Percentiles rank a stretch among this genome's conserved stretches.
phyloP scores from a whole-genome alignment of 306 rosid genomes.

The Sechiopsis laciniata region DNA sequence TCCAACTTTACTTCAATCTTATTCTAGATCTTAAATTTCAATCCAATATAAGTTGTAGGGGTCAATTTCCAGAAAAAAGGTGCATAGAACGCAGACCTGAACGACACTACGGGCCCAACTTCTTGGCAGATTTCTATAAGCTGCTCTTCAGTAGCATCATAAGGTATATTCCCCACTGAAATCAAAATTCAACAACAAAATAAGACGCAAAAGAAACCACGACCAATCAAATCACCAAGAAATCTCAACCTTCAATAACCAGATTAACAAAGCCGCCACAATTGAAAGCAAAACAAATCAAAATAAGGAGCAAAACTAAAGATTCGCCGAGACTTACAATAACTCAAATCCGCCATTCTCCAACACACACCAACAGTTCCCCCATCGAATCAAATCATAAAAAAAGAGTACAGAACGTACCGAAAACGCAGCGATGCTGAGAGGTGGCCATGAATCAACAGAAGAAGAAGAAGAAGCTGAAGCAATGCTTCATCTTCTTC shows the following conservation, averaged over 20 bases:
- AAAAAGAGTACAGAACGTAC: slow-evolving; percentile 29
- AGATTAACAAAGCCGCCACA: background rate
- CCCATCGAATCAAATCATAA: slow-evolving; percentile 7
- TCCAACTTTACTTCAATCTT: background rate
- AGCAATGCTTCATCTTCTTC: slow-evolving; percentile 96
- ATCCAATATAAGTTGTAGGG: slow-evolving; percentile 12
- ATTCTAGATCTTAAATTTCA: slow-evolving; percentile 17
- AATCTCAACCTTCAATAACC: background rate
- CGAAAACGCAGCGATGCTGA: slow-evolving; percentile 97
- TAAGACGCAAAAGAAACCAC: background rate
- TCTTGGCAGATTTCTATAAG: slow-evolving; percentile 93
- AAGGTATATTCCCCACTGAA: slow-evolving; percentile 92
- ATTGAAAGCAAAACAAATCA: background rate
- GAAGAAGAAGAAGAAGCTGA: slow-evolving; percentile 53
- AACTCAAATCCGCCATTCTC: slow-evolving; percentile 1
- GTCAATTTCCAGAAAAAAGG: background rate
- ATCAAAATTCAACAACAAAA: slow-evolving; percentile 26
- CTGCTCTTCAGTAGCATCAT: slow-evolving; percentile 98
- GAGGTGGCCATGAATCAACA: slow-evolving; percentile 89
- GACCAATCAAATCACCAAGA: background rate
- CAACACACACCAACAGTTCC: background rate
- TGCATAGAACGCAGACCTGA: slow-evolving; percentile 49
- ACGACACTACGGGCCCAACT: slow-evolving; percentile 97
- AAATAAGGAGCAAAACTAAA: background rate
- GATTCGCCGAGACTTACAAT: background rate